These are phyloP conservation scores for Hygrophorus pudorinus DNA, from an alignment of 768 basidiomycete species.

Conservation along the genomic window DNA sequence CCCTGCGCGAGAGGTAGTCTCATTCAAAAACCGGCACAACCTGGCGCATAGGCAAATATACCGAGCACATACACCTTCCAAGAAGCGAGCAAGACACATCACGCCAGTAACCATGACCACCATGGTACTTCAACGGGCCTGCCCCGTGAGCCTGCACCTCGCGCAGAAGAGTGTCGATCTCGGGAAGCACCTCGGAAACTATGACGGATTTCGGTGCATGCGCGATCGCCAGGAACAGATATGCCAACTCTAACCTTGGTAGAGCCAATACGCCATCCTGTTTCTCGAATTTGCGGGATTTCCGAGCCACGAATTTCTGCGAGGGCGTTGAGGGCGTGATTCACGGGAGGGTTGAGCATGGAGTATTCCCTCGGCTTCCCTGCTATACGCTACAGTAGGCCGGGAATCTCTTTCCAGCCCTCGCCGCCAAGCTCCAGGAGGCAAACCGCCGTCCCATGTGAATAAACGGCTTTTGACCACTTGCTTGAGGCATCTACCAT, in stretches of 20 bases:
- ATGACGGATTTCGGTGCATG: conserved; percentile 66
- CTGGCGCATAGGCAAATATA: conserved; percentile 82
- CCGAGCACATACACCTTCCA: conserved; percentile 76
- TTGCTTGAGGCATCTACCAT: conserved; percentile 1
- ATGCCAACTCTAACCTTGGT: conserved; percentile 78
- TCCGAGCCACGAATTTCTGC: conserved; percentile 84
- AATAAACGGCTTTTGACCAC: conserved; percentile 71
- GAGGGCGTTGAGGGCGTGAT: conserved; percentile 1
- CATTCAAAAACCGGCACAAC: conserved; percentile 16
- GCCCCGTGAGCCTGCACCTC: conserved; percentile 23
- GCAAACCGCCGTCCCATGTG: conserved; percentile 71
- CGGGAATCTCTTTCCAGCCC: conserved; percentile 55
- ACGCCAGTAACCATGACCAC: conserved; percentile 54
- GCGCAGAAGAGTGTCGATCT: conserved; percentile 40
- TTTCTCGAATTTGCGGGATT: conserved; percentile 71
- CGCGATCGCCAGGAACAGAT: conserved; percentile 66
- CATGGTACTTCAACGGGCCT: conserved; percentile 8
- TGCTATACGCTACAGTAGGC: conserved; percentile 76
- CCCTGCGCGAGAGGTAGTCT: no score
- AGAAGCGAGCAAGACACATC: conserved; percentile 78
- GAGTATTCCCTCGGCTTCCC: conserved; percentile 42
- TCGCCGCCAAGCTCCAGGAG: conserved; percentile 41
- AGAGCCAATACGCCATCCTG: conserved; percentile 66
- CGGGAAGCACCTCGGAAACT: conserved; percentile 52
- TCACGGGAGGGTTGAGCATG: not conserved